These are phyloP conservation scores for Xylaria sp. DNA, from an alignment of 2,329 filamentous ascomycete genomes.

Conservation along the genomic window DNA sequence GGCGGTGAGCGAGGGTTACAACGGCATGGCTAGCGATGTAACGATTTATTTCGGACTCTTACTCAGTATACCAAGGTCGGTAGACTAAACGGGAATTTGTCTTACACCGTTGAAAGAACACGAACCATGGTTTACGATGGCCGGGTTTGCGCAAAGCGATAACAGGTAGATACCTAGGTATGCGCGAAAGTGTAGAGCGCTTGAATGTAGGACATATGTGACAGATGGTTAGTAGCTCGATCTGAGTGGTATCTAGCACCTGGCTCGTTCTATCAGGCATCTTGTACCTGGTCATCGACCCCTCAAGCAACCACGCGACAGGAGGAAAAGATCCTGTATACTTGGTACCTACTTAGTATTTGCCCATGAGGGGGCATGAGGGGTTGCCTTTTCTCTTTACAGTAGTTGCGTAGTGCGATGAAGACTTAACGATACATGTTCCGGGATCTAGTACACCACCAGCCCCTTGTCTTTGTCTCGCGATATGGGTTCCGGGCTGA, in stretches of 20 bases:
- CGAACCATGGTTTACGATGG: background rate
- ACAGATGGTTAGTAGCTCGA: background rate
- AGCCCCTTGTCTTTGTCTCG: background rate
- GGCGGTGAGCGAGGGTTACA: constrained; percentile 31
- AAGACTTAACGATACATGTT: background rate
- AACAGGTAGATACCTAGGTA: background rate
- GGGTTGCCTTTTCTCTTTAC: constrained; percentile 10
- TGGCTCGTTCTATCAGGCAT: background rate
- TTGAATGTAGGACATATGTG: background rate
- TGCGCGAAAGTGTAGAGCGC: background rate
- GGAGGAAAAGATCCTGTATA: background rate
- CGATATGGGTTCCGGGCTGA: background rate
- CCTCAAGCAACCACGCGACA: background rate
- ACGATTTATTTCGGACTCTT: constrained; percentile 12
- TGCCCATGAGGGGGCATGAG: constrained; percentile 7
- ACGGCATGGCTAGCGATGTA: constrained; percentile 9
- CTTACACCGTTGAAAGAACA: background rate
- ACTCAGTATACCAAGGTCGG: constrained; percentile 14
- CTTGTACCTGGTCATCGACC: background rate
- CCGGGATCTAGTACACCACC: background rate
- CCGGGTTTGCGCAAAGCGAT: constrained; percentile 19
- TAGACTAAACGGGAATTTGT: constrained; percentile 2
- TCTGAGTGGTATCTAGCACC: background rate
- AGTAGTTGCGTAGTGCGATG: background rate
- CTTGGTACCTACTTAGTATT: background rate